Evolutionary conservation across 2,329 filamentous ascomycete genomes (phyloP), one percentile per base, ranked within the genome.

Genomic region (Penicillium sclerotiorum): DNA sequence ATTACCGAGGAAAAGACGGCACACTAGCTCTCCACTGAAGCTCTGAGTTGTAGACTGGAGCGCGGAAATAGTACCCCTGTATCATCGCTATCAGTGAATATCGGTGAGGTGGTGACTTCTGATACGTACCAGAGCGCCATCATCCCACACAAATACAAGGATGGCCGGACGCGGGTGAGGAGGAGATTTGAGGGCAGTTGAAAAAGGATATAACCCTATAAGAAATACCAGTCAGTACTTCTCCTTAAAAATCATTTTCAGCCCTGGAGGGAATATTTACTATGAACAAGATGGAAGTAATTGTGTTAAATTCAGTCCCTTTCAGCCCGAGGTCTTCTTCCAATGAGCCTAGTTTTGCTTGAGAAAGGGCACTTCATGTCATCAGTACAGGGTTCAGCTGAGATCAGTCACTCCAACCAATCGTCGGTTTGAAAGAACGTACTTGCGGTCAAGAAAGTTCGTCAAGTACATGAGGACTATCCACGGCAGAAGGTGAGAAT

Each of bases 111-210:
- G n/a, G n/a, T n/a, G n/a, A n/a, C n/a, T n/a, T n/a, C n/a, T n/a
- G n/a, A n/a, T 13, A 32, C n/a, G 5, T 37, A 37, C 43, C 43
- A 45, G 7, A 45, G n/a, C 8, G 35, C 30, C 15, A 36, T 36
- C 33, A 45, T 22, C 6, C 43, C 43, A 25, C 43, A 45, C 8
- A 45, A 17, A 37, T 45, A 45, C 15, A 45, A 28, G 1, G 43
- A 37, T n/a, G 43, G 43, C n/a, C 43, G 43, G 8, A 45, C 43
- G n/a, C 43, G 43, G 17, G 43, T 36, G 20, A 45, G 25, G 12
- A 45, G 23, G 21, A 45, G 25, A 22, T 45, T 45, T 5, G 43
- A 45, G 12, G 43, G 43, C 5, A 45, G 20, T 21, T 45, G 30
- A 17, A 45, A 45, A 8, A 27, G 23, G 15, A 45, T 36, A 45